Conservation (phyloP, 192 early-diverging fungal species). For the Linnemannia zychae region DNA sequence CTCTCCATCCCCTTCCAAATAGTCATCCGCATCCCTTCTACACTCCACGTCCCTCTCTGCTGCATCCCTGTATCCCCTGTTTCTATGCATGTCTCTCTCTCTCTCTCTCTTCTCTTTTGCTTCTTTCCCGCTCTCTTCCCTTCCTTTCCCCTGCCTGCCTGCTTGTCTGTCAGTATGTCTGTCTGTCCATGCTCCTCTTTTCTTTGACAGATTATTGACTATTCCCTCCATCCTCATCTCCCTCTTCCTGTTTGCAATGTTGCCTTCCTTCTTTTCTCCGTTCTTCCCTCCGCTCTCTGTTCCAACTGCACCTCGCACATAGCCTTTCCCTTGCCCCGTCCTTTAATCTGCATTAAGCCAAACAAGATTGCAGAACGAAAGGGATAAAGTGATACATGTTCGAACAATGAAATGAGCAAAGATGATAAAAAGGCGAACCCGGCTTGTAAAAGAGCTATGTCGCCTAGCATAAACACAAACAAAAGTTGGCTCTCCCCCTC, state of each 20-base stretch:
- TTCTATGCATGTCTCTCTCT: not conserved
- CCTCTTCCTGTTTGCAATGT: not conserved
- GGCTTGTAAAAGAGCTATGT: not conserved
- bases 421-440: not conserved
- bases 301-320: not conserved
- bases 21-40: not conserved
- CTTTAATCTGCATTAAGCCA: not conserved
- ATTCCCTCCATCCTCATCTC: too few species aligned
- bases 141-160: not conserved
- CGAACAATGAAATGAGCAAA: not conserved
- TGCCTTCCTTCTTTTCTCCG: not conserved
- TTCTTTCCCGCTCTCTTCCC: slow-evolving; percentile 8
- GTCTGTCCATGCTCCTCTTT: not conserved
- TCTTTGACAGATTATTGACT: not conserved
- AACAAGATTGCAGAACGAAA: slow-evolving; percentile 4
- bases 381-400: not conserved
- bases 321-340: too few species aligned
- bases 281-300: not conserved
- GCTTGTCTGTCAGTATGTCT: not conserved
- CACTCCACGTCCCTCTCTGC: not conserved
- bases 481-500: not conserved
- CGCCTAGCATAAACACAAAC: not conserved
- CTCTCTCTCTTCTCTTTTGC: not conserved
- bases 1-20: not conserved
- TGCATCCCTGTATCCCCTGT: slow-evolving; percentile 4